Evolutionary conservation across 345 rosid genomes (phyloP).

Genomic region (Citrus cavaleriei): DNA sequence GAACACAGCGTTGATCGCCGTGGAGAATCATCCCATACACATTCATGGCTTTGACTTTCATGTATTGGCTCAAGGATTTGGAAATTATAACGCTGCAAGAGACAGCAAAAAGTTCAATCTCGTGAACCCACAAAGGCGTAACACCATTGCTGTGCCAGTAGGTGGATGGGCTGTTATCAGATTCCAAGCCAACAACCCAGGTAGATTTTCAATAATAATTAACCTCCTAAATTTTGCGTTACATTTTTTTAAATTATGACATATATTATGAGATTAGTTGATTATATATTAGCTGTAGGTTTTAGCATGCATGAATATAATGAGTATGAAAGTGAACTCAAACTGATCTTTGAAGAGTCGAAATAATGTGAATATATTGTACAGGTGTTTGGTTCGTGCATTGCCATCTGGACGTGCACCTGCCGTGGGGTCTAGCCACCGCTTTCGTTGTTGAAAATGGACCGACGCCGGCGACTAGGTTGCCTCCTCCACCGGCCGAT

Average conservation of each 20-base stretch:
- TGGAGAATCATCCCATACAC: conserved; percentile 90
- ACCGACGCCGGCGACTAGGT: conserved; percentile 37
- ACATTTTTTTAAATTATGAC: too few species aligned
- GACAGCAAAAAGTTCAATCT: conserved; percentile 55
- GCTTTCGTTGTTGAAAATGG: conserved; percentile 61
- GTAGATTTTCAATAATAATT: conserved; percentile 3
- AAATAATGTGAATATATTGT: background rate
- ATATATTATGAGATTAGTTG: background rate
- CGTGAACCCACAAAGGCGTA: conserved; percentile 55
- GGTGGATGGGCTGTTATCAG: conserved; percentile 89
- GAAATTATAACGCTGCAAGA: conserved; percentile 51
- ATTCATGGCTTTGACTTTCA: conserved; percentile 81
- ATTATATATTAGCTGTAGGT: background rate
- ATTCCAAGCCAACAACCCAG: conserved; percentile 88
- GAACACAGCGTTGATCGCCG: conserved; percentile 53
- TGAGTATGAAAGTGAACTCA: background rate
- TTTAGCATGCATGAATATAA: background rate
- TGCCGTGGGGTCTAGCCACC: conserved; percentile 57
- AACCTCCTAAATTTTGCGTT: too few species aligned
- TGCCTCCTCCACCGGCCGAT: conserved; percentile 75
- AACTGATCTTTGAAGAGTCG: background rate
- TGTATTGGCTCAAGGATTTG: conserved; percentile 88
- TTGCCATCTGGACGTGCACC: conserved; percentile 66
- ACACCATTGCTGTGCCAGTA: conserved; percentile 75
- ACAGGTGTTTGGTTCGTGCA: conserved; percentile 72